Evolutionary conservation across 2,329 filamentous ascomycete species (phyloP).

Genomic region (Colletotrichum tabaci): DNA sequence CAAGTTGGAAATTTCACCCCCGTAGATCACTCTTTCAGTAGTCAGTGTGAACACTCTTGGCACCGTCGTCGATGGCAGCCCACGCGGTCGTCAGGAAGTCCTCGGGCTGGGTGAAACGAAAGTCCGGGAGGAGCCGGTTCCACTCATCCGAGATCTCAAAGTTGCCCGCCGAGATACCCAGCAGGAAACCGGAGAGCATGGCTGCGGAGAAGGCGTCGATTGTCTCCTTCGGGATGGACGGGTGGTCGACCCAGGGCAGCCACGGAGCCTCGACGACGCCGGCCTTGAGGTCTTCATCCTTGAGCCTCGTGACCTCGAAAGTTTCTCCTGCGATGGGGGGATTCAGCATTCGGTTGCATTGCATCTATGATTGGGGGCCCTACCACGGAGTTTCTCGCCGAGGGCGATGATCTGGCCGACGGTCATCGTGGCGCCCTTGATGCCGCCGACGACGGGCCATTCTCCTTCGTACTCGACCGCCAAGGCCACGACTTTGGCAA

Average conservation of each 20-base stretch:
- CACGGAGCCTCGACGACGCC: constrained; percentile 59
- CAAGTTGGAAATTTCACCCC: no score
- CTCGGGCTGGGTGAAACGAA: constrained; percentile 57
- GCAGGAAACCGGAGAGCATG: constrained; percentile 52
- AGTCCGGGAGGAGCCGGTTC: constrained; percentile 61
- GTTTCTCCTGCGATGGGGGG: neutral
- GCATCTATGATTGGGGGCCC: neutral
- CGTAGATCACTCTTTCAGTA: neutral
- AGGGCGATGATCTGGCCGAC: constrained; percentile 56
- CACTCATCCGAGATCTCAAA: constrained; percentile 60
- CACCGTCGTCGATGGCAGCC: constrained; percentile 43
- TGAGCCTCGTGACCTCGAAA: constrained; percentile 59
- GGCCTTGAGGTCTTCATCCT: constrained; percentile 61
- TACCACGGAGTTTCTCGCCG: constrained; percentile 59
- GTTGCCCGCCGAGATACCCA: constrained; percentile 50
- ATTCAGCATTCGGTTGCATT: no score
- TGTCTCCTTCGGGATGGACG: constrained; percentile 44
- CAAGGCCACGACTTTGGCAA: constrained; percentile 56
- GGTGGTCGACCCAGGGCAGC: constrained; percentile 52
- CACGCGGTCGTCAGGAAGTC: constrained; percentile 59
- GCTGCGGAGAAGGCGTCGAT: constrained; percentile 34
- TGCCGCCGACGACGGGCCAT: constrained; percentile 61
- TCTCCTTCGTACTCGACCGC: constrained; percentile 60
- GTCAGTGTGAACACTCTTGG: neutral
- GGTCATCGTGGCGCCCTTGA: constrained; percentile 55